Evolutionary conservation across 495 filamentous ascomycete genomes (phyloP).

Genomic region (Penicillium subrubescens): DNA sequence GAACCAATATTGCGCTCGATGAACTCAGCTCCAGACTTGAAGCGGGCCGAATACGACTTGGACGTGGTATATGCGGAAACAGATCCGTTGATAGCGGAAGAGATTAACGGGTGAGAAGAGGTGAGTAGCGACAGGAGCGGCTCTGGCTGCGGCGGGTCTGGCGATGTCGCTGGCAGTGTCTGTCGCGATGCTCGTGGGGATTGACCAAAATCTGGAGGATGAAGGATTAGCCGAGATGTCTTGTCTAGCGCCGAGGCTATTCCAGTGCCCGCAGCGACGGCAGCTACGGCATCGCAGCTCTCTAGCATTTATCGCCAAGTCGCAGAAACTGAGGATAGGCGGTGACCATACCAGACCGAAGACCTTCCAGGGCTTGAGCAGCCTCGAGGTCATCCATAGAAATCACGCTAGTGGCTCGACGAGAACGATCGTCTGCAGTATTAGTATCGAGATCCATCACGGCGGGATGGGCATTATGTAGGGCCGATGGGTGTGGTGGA

Average conservation of each 20-base stretch:
- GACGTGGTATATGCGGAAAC: conserved; percentile 77
- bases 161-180: conserved; percentile 21
- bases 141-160: conserved; percentile 53
- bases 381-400: conserved; percentile 88
- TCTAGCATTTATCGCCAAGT: background rate
- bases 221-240: conserved; percentile 17
- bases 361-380: conserved; percentile 81
- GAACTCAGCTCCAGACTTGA: conserved; percentile 81
- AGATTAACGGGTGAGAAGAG: conserved; percentile 75
- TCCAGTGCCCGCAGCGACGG: background rate
- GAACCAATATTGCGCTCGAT: conserved; percentile 80
- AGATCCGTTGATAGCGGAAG: conserved; percentile 77
- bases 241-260: background rate
- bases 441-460: conserved; percentile 46
- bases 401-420: conserved; percentile 51
- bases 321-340: conserved; percentile 13
- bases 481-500: conserved; percentile 12
- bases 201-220: conserved; percentile 33
- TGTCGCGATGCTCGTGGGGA: conserved; percentile 37
- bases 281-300: background rate
- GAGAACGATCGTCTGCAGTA: conserved; percentile 43
- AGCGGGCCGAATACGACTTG: conserved; percentile 84
- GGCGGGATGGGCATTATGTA: conserved; percentile 36
- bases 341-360: conserved; percentile 68
- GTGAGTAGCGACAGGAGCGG: conserved; percentile 80